Evolutionary conservation across 2,329 filamentous ascomycete species (phyloP), one percentile per base, ranked within the genome.

Genomic region (Colletotrichum eleusines): DNA sequence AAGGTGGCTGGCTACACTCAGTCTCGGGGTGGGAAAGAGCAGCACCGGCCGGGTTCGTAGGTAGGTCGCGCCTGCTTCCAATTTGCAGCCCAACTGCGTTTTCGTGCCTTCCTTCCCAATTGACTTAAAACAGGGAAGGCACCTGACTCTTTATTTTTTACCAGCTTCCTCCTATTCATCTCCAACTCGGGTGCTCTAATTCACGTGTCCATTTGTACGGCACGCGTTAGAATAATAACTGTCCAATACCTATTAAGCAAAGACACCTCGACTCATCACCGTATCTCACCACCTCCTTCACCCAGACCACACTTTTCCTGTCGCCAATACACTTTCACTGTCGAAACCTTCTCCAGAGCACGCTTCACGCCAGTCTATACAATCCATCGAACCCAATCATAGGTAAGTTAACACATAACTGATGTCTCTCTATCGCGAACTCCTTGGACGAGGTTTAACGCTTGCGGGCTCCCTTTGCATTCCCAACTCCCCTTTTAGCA

Each of bases 381-480:
- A 4, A 35, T 31, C 38, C 66, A 58, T 20, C 57, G 61, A 57
- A 23, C 42, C 23, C 31, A 57, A 23, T 57, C 31, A 63, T 62
- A 67, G 63, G 67, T 70, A 67, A 70, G 67, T 66, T n/a, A 6
- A 42, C 23, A 46, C 5, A 44, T 54, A 18, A 12, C 9, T 14
- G n/a, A 23, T n/a, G 28, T 55, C 51, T 40, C 20, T 33, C 20
- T 14, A n/a, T 60, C 40, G 46, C 7, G 12, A 40, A 23, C 38
- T 40, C 11, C 33, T 38, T 55, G 53, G 53, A 12, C 11, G 20
- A 23, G 5, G 11, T 40, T 54, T 18, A 20, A 14, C 14, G 9
- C 31, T 46, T 60, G 26, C 31, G 5, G n/a, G 3, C 59, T 40
- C 26, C 44, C 46, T 31, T 62, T 35, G 18, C 16, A 40, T 51